A percentile compares a stretch with the other conserved stretches of the same genome.
These are phyloP conservation scores for Fragilaria radians DNA, from an alignment of 108 stramenopile species.

Conservation along the genomic window DNA sequence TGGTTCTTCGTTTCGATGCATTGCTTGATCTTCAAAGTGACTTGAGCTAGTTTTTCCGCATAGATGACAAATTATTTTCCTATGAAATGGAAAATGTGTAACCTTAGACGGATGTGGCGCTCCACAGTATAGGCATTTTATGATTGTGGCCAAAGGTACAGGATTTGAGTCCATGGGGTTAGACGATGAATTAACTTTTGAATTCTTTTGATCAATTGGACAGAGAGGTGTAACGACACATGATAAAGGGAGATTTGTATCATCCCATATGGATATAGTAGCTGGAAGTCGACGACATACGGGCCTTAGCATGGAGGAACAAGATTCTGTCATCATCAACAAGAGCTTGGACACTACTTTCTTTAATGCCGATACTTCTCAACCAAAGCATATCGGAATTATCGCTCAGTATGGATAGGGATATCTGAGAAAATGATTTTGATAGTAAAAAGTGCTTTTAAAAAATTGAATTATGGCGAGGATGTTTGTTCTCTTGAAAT, in stretches of 20 bases:
- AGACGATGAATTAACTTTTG: too few relatives aligned
- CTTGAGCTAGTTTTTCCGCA: slow-evolving; percentile 29
- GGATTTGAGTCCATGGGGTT: too few relatives aligned
- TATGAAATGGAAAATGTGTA: not conserved
- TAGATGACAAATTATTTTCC: slow-evolving; percentile 28
- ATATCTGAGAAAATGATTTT: too few relatives aligned
- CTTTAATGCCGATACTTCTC: too few relatives aligned
- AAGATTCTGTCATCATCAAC: too few relatives aligned
- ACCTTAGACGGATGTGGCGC: slow-evolving; percentile 39
- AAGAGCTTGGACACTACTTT: too few relatives aligned
- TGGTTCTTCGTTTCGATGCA: slow-evolving; percentile 5
- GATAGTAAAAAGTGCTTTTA: too few relatives aligned
- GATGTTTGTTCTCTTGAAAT: too few relatives aligned
- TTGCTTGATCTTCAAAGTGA: slow-evolving; percentile 18
- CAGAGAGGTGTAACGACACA: slow-evolving; percentile 25
- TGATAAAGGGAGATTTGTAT: slow-evolving; percentile 40
- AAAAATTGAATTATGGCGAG: too few relatives aligned
- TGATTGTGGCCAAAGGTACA: slow-evolving; percentile 17
- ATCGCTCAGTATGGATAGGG: too few relatives aligned
- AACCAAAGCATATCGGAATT: too few relatives aligned
- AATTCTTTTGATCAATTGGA: too few relatives aligned
- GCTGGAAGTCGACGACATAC: slow-evolving; percentile 19
- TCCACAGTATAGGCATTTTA: slow-evolving; percentile 44
- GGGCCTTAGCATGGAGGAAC: slow-evolving; percentile 13
- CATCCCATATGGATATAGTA: slow-evolving; percentile 24